phyloP scores from a whole-genome alignment of 208 protist genomes.

The Entamoeba invadens region DNA sequence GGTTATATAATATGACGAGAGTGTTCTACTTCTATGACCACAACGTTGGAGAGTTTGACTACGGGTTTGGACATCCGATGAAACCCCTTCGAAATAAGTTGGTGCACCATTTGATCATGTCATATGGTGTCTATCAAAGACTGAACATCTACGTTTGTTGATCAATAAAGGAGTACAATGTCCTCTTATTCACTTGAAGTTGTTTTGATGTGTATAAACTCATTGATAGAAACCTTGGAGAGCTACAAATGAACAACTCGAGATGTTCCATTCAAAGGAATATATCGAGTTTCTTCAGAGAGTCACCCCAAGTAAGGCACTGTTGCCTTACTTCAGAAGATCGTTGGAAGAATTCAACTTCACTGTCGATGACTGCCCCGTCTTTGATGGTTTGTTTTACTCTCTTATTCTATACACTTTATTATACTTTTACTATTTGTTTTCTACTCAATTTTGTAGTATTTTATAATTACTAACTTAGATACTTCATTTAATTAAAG shows the following conservation, averaged over 20 bases:
- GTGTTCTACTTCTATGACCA: neutral
- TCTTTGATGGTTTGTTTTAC: constrained; percentile 67
- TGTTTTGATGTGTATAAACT: too few relatives aligned
- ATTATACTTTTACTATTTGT: too few relatives aligned
- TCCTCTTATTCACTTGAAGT: too few relatives aligned
- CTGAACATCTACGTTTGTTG: constrained; percentile 4
- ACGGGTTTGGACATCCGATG: constrained; percentile 23
- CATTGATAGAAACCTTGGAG: constrained; percentile 19
- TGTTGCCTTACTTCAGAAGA: constrained; percentile 8
- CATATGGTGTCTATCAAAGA: constrained; percentile 18
- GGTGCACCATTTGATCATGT: constrained; percentile 12
- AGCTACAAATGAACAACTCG: constrained; percentile 41
- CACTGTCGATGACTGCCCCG: constrained; percentile 65
- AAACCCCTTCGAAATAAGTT: constrained; percentile 19
- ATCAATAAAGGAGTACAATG: neutral
- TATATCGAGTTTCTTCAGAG: constrained; percentile 59
- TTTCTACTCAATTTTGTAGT: too few relatives aligned
- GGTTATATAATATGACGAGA: neutral
- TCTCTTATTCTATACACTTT: too few relatives aligned
- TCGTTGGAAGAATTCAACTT: constrained; percentile 46
- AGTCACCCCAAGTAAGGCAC: constrained; percentile 26
- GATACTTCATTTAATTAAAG: too few relatives aligned
- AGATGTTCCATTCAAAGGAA: constrained; percentile 58
- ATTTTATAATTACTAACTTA: too few relatives aligned
- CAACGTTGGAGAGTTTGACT: constrained; percentile 15